Evolutionary conservation across 768 basidiomycete species (phyloP), one percentile per base, ranked within the genome.

Genomic region (Psilocybe cubensis): DNA sequence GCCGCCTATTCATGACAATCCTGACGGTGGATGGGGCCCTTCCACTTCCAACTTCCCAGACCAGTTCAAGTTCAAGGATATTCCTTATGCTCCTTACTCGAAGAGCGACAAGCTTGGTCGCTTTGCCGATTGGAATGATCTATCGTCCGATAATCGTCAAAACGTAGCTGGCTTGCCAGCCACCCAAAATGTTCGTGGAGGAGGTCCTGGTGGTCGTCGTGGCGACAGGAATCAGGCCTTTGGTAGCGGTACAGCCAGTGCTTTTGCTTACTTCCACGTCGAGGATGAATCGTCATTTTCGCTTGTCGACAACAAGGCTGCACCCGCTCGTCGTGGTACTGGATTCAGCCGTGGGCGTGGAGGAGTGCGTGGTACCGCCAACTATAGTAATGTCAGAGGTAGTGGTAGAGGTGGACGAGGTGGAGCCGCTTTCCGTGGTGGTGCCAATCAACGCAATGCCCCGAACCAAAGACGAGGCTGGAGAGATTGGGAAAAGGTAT

Each of bases 201-300:
- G 74, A 42, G 79, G 77, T 3, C 66, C 78, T 44, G 81, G 80
- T 41, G 81, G 83, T 44, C 82, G 89, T 54, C 83, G 89, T 64
- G 81, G 89, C 49, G 91, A 94, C 48, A 86, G 91, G 43, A 83
- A 83, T 48, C 90, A 90, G 67, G 92, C 92, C 2, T 96, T 93
- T 68, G 95, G 94, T 33, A 95, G 94, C 55, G 91, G 91, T 20
- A 87, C 89, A 49, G 88, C 92, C 10, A 96, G 87, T 65, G 93
- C 94, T 12, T 98, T 98, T 69, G 92, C 94, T 6, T 97, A 96
- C 74, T 95, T 95, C 80, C 96, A 98, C 74, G 96, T 92, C 56
- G 97, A 98, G 74, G 97, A 99, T 68, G 97, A 99, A 75, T 90
- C 94, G 5, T 90, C 88, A 47, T 99, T 99, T 82, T 96, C 94